phyloP scores from a whole-genome alignment of 1,284 basidiomycete genomes.

The Quambalaria eucalypti region DNA sequence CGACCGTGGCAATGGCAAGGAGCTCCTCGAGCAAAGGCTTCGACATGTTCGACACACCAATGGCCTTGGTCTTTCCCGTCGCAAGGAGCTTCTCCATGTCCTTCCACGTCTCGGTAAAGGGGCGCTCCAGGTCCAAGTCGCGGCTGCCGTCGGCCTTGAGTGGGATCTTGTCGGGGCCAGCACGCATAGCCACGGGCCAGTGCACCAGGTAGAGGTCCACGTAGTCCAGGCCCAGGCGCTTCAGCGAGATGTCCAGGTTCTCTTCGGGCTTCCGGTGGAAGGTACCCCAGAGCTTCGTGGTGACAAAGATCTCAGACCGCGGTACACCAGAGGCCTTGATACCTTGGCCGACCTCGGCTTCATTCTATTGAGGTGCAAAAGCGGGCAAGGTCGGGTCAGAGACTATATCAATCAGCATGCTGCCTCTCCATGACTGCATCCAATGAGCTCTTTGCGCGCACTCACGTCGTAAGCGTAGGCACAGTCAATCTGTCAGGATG shows the following conservation, averaged over 20 bases:
- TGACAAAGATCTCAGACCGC: conserved; percentile 59
- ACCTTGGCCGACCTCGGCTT: conserved; percentile 73
- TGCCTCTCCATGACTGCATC: not conserved
- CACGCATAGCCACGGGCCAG: conserved; percentile 52
- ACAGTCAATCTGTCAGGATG: not conserved
- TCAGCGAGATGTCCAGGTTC: conserved; percentile 51
- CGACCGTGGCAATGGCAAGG: conserved; percentile 57
- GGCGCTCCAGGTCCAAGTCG: conserved; percentile 58
- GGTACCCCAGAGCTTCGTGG: conserved; percentile 44
- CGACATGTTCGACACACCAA: conserved; percentile 53
- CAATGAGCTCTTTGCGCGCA: no score
- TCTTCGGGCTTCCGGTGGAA: conserved; percentile 38
- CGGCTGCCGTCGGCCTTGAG: conserved; percentile 59
- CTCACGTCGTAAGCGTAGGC: not conserved
- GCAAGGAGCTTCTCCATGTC: conserved; percentile 65
- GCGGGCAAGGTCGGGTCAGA: conserved; percentile 5
- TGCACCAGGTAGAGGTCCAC: conserved; percentile 59
- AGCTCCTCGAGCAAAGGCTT: conserved; percentile 30
- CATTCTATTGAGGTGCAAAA: conserved; percentile 53
- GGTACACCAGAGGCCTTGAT: conserved; percentile 63
- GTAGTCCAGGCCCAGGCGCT: conserved; percentile 66
- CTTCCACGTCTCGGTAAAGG: conserved; percentile 66
- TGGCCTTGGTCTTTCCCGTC: conserved; percentile 66
- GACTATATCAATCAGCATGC: not conserved
- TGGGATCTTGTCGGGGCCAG: conserved; percentile 58